Evolutionary conservation across 495 filamentous ascomycete species (phyloP).

Genomic region (Aspergillus olivimuriae): DNA sequence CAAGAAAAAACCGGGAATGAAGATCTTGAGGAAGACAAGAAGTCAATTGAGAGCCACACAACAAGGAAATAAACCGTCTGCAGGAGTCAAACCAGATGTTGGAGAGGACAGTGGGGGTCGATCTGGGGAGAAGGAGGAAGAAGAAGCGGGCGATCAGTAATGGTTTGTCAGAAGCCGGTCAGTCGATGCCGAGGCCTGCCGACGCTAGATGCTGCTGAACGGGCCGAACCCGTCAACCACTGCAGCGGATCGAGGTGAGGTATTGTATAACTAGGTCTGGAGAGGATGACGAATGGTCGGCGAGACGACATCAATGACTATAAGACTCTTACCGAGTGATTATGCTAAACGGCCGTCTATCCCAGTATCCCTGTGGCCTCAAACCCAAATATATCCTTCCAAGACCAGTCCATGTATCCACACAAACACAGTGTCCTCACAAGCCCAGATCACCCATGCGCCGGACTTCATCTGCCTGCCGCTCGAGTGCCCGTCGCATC

Average conservation of each 20-base stretch:
- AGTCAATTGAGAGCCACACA: not conserved
- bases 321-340: too few species aligned
- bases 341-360: too few species aligned
- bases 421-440: too few species aligned
- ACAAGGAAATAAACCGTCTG: not conserved
- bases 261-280: too few species aligned
- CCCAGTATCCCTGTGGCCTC: too few species aligned
- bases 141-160: slow-evolving; percentile 7
- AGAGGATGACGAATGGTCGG: too few species aligned
- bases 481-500: slow-evolving; percentile 70
- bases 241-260: too few species aligned
- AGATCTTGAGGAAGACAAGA: not conserved
- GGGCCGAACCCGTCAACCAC: slow-evolving; percentile 2
- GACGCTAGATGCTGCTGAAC: too few species aligned
- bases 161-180: slow-evolving; percentile 12
- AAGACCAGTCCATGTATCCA: too few species aligned
- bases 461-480: slow-evolving; percentile 76
- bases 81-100: not conserved
- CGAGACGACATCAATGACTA: too few species aligned
- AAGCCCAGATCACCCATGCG: slow-evolving; percentile 67
- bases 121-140: slow-evolving; percentile 2
- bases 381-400: too few species aligned
- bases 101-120: not conserved
- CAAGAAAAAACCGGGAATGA: not conserved
- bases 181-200: slow-evolving; percentile 4